These are phyloP conservation scores for Spiromastix sp. DNA, from an alignment of 2,329 filamentous ascomycete species.

Conservation along the genomic window DNA sequence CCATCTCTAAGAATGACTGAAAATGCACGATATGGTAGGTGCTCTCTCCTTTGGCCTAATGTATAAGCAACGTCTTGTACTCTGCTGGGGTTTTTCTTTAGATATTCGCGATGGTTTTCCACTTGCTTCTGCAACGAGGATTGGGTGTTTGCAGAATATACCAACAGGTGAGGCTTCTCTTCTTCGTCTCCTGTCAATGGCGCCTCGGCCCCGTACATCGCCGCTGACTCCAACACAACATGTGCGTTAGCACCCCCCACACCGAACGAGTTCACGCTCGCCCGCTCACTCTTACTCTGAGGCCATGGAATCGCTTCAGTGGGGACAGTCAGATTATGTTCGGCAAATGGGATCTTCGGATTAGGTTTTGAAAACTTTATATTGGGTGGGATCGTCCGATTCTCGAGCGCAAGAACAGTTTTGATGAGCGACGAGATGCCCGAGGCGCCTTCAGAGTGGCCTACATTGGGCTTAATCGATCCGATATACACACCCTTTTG, in stretches of 20 bases:
- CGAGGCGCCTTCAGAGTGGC: constrained; percentile 8
- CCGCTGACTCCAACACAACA: constrained; percentile 28
- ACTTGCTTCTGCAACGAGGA: constrained; percentile 11
- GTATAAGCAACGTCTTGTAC: constrained; percentile 16
- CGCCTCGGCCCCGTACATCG: too few relatives aligned
- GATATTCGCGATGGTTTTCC: background rate
- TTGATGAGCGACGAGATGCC: constrained; percentile 12
- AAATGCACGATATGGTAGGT: constrained; percentile 13
- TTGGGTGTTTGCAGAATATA: constrained; percentile 12
- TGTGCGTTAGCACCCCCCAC: constrained; percentile 35
- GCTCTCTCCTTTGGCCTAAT: constrained; percentile 13
- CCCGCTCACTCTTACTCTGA: constrained; percentile 12
- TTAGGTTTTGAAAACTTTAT: constrained; percentile 13
- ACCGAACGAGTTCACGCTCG: constrained; percentile 39
- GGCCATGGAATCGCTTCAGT: constrained; percentile 7
- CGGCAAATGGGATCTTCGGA: constrained; percentile 10
- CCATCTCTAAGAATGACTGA: constrained; percentile 1
- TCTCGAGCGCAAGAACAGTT: constrained; percentile 14
- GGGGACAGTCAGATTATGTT: constrained; percentile 2
- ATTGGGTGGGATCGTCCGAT: constrained; percentile 16
- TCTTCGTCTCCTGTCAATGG: background rate
- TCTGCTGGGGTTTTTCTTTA: background rate
- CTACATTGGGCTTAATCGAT: constrained; percentile 10
- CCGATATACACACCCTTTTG: background rate
- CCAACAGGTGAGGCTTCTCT: constrained; percentile 2